Evolutionary conservation across 1,139 yeast species (phyloP).

Genomic region (Saccharomycopsis phalli): DNA sequence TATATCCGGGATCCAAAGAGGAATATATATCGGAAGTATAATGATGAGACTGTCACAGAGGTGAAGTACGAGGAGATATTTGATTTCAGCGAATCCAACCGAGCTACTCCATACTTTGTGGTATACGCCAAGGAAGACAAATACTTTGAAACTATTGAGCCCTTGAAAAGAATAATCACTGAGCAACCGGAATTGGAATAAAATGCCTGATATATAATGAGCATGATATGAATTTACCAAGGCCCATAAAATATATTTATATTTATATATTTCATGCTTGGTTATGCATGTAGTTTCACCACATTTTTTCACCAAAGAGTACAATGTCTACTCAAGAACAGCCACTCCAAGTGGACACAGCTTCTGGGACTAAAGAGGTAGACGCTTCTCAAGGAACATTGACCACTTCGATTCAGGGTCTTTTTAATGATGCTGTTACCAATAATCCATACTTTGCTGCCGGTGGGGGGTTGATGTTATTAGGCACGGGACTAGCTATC

Average conservation of each 20-base stretch:
- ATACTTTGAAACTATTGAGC: slow-evolving; percentile 53
- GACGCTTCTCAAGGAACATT: too few relatives aligned
- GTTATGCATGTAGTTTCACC: too few relatives aligned
- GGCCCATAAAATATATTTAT: too few relatives aligned
- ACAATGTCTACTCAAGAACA: too few relatives aligned
- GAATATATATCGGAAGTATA: slow-evolving; percentile 74
- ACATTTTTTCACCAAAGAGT: too few relatives aligned
- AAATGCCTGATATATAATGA: too few relatives aligned
- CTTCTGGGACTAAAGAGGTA: too few relatives aligned
- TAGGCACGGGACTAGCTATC: slow-evolving; percentile 80
- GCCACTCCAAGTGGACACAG: too few relatives aligned
- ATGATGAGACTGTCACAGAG: slow-evolving; percentile 83
- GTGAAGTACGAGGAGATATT: slow-evolving; percentile 65
- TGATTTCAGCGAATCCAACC: slow-evolving; percentile 61
- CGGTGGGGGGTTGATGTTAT: slow-evolving; percentile 91
- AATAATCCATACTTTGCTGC: slow-evolving; percentile 94
- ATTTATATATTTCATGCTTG: too few relatives aligned
- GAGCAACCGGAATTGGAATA: background rate
- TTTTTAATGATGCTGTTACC: slow-evolving; percentile 47
- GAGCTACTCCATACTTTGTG: slow-evolving; percentile 89
- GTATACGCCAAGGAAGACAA: slow-evolving; percentile 69
- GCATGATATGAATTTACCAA: too few relatives aligned
- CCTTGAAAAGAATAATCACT: slow-evolving; percentile 40
- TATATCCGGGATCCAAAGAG: slow-evolving; percentile 71
- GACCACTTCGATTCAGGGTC: slow-evolving; percentile 18